Conservation (phyloP, 2,329 filamentous ascomycete species). For the Fusarium zealandicum region DNA sequence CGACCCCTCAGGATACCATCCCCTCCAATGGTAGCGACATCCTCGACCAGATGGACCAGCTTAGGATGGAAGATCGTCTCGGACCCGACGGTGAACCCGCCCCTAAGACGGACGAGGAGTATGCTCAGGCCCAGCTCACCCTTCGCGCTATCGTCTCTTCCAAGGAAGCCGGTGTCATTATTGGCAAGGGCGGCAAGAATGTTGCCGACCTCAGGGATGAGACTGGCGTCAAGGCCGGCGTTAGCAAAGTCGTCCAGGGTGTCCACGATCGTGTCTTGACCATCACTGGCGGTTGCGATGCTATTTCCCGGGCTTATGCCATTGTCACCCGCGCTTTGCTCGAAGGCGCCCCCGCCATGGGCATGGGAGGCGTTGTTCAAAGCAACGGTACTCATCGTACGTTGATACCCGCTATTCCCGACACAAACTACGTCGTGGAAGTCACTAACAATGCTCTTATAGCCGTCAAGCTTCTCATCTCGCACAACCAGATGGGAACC, state of each 20-base stretch:
- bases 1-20: slow-evolving; percentile 64
- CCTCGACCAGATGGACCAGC: slow-evolving; percentile 67
- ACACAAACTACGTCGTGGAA: neutral
- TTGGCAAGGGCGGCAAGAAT: slow-evolving; percentile 98
- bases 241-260: slow-evolving; percentile 97
- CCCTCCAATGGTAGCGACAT: slow-evolving; percentile 68
- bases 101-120: slow-evolving; percentile 96
- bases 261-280: slow-evolving; percentile 97
- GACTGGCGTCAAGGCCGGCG: slow-evolving; percentile 96
- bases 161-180: slow-evolving; percentile 98
- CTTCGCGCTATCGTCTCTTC: slow-evolving; percentile 97
- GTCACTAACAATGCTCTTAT: slow-evolving; percentile 25
- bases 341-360: slow-evolving; percentile 92
- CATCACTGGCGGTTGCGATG: slow-evolving; percentile 87
- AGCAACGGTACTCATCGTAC: slow-evolving; percentile 93
- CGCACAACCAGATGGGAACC: slow-evolving; percentile 99
- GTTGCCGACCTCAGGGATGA: slow-evolving; percentile 96
- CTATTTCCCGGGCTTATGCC: slow-evolving; percentile 90
- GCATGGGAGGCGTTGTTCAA: slow-evolving; percentile 90
- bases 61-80: slow-evolving; percentile 71
- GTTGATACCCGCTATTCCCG: slow-evolving; percentile 9
- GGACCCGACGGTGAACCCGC: slow-evolving; percentile 78
- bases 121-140: slow-evolving; percentile 89
- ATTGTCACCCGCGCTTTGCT: slow-evolving; percentile 91
- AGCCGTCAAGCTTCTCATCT: slow-evolving; percentile 98